A percentile compares a stretch with the other conserved stretches of the same genome.
Evolutionary conservation across 2,329 filamentous ascomycete species (phyloP).

Genomic region (Fusarium sp.): DNA sequence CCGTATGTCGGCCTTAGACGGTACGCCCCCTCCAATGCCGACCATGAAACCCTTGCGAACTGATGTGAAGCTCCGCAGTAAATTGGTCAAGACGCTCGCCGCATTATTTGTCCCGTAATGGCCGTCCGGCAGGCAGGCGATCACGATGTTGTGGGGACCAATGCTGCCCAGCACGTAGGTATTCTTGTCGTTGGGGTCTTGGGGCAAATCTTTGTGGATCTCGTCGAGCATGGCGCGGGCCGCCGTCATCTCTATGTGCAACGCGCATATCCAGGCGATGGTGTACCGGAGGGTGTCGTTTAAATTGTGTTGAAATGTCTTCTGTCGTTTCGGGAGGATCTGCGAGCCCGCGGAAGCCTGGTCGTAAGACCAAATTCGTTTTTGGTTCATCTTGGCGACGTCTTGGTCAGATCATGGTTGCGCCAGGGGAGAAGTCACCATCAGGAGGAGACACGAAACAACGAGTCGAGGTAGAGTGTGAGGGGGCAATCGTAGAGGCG

Average conservation of each 20-base stretch:
- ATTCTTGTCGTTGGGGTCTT: slow-evolving; percentile 34
- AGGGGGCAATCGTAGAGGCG: neutral
- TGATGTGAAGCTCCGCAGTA: slow-evolving; percentile 56
- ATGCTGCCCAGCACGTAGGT: slow-evolving; percentile 40
- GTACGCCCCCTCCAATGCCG: slow-evolving; percentile 39
- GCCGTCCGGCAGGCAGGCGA: slow-evolving; percentile 39
- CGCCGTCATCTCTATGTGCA: slow-evolving; percentile 44
- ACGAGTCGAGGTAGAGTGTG: neutral
- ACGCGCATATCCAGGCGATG: slow-evolving; percentile 49
- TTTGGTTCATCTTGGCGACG: neutral
- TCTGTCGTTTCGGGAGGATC: slow-evolving; percentile 1
- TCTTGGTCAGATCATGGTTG: neutral
- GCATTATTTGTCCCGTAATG: slow-evolving; percentile 42
- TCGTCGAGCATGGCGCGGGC: slow-evolving; percentile 45
- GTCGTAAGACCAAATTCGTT: neutral
- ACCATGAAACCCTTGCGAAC: slow-evolving; percentile 36
- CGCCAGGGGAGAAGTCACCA: neutral
- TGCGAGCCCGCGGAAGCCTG: neutral
- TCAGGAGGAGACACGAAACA: neutral
- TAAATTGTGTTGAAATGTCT: too few relatives aligned
- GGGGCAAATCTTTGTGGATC: slow-evolving; percentile 12
- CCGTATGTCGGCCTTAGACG: slow-evolving; percentile 32
- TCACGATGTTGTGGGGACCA: slow-evolving; percentile 39
- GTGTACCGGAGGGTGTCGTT: too few relatives aligned
- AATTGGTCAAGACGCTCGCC: slow-evolving; percentile 35